Percentiles rank a stretch among this genome's conserved stretches.
phyloP scores from a whole-genome alignment of 768 basidiomycete genomes.

The Amanita subjunquillea region DNA sequence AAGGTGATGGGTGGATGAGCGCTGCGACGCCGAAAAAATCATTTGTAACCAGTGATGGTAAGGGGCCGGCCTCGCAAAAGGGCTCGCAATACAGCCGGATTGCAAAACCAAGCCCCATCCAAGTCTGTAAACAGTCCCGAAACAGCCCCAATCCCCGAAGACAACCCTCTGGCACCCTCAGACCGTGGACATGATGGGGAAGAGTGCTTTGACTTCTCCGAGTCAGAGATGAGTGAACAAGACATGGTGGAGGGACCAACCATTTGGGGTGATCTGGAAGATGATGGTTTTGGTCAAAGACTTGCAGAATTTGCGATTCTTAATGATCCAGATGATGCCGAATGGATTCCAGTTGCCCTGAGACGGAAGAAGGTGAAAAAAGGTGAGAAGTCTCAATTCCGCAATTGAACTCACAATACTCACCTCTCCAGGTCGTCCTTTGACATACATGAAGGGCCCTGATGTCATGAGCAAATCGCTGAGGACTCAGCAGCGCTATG shows the following conservation, averaged over 20 bases:
- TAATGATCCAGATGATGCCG: background rate
- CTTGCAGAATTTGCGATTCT: background rate
- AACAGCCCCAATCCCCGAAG: background rate
- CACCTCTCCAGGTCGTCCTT: too few species aligned
- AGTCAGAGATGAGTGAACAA: background rate
- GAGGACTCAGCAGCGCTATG: slow-evolving; percentile 6
- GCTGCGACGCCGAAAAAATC: too few species aligned
- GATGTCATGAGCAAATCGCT: background rate
- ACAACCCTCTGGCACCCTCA: background rate
- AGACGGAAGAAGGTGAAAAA: background rate
- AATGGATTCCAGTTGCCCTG: slow-evolving; percentile 1
- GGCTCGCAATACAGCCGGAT: too few species aligned
- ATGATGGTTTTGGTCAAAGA: background rate
- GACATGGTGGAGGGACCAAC: background rate
- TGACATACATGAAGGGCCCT: too few species aligned
- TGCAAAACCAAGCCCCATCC: background rate
- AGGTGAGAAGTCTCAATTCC: background rate
- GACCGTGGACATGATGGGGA: too few species aligned
- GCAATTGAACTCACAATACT: too few species aligned
- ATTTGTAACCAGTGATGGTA: too few species aligned
- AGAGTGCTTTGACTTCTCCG: too few species aligned
- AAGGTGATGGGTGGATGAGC: too few species aligned
- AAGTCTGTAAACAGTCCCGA: background rate
- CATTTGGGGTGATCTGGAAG: background rate
- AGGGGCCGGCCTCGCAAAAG: too few species aligned